These are phyloP conservation scores for Curvularia spicifera DNA, from an alignment of 2,329 filamentous ascomycete species.

Conservation along the genomic window DNA sequence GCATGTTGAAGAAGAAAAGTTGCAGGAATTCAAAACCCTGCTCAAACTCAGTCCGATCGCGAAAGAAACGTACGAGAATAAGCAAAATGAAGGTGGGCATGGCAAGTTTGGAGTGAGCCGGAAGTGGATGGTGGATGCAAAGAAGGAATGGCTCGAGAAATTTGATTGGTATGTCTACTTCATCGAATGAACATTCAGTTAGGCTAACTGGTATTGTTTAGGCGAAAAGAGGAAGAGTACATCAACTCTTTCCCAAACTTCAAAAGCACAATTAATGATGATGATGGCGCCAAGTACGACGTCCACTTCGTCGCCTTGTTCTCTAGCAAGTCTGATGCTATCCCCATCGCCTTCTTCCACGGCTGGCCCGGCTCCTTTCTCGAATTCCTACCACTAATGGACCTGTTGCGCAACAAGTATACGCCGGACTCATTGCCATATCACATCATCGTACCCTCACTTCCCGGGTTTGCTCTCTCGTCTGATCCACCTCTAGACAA, in stretches of 20 bases:
- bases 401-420: slow-evolving; percentile 57
- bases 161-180: slow-evolving; percentile 44
- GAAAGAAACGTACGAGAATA: slow-evolving; percentile 42
- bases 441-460: slow-evolving; percentile 62
- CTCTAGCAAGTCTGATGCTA: slow-evolving; percentile 57
- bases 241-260: slow-evolving; percentile 62
- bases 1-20: slow-evolving; percentile 34
- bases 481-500: slow-evolving; percentile 55
- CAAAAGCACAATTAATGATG: slow-evolving; percentile 52
- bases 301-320: slow-evolving; percentile 65
- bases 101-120: slow-evolving; percentile 41
- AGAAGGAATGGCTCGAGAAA: slow-evolving; percentile 38
- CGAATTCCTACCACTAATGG: slow-evolving; percentile 62
- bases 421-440: slow-evolving; percentile 60
- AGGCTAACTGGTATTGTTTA: slow-evolving; percentile 3
- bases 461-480: slow-evolving; percentile 63
- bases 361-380: slow-evolving; percentile 63
- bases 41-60: slow-evolving; percentile 39
- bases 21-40: slow-evolving; percentile 41
- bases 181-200: background rate
- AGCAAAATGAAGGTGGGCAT: slow-evolving; percentile 32
- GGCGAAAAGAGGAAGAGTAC: slow-evolving; percentile 49
- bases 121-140: slow-evolving; percentile 40
- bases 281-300: slow-evolving; percentile 45
- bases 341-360: slow-evolving; percentile 61